Percentiles rank a stretch among this genome's conserved stretches.
Conservation (phyloP, 108 stramenopile species). For the Nannochloropsis salina region DNA sequence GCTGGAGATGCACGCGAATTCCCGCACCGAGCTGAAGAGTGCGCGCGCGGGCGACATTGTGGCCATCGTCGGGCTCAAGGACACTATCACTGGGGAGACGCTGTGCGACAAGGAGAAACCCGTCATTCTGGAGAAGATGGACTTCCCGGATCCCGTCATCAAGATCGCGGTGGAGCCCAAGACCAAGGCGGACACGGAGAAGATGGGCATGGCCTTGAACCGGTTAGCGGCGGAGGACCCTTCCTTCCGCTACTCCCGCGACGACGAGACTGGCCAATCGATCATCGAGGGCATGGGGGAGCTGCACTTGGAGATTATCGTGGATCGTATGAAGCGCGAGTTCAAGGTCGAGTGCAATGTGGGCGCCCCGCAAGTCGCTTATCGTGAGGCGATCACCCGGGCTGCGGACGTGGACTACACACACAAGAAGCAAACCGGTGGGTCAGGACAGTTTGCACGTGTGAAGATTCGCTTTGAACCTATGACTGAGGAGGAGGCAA, state of each 20-base stretch:
- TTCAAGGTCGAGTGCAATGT: constrained; percentile 79
- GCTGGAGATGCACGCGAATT: constrained; percentile 58
- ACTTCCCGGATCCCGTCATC: constrained; percentile 79
- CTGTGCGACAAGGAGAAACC: constrained; percentile 51
- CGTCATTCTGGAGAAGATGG: constrained; percentile 88
- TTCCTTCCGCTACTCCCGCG: constrained; percentile 54
- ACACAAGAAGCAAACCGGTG: constrained; percentile 98
- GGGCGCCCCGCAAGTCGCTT: constrained; percentile 69
- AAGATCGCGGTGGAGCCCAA: constrained; percentile 56
- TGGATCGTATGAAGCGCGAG: constrained; percentile 97
- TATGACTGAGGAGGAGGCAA: constrained; percentile 71
- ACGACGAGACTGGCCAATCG: constrained; percentile 95
- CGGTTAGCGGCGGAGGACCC: constrained; percentile 53
- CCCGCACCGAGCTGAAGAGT: constrained; percentile 52
- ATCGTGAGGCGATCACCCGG: constrained; percentile 92
- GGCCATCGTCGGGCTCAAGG: constrained; percentile 37
- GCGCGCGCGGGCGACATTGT: constrained; percentile 50
- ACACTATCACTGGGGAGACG: constrained; percentile 56
- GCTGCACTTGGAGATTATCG: constrained; percentile 98
- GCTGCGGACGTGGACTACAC: constrained; percentile 89
- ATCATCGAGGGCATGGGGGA: constrained; percentile 99
- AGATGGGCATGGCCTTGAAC: constrained; percentile 51
- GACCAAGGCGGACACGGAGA: constrained; percentile 56
- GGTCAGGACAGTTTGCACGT: constrained; percentile 92
- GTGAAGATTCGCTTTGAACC: constrained; percentile 91